Evolutionary conservation across 2,329 filamentous ascomycete genomes (phyloP), one percentile per base, ranked within the genome.

Genomic region (Pseudodiploospora longispora): DNA sequence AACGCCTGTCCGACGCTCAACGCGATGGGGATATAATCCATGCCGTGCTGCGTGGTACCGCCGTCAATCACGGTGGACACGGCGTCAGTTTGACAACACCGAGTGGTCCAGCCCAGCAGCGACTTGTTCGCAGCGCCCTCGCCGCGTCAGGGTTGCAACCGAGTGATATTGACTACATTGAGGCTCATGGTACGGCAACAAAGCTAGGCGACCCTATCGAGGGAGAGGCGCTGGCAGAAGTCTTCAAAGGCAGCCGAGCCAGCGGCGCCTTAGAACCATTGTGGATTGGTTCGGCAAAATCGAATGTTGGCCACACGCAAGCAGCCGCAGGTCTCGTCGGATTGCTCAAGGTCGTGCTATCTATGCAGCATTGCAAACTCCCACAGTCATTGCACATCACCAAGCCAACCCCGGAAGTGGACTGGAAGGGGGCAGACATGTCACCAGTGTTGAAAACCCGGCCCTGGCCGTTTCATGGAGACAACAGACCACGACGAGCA

Each of bases 161-260:
- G 30, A 28, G 36, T 9, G 42, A 49, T 35, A 35, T 51, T 39
- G 81, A 81, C 61, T 91, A 90, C 56, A 83, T 94, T 4, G 87
- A 94, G 65, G 88, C 91, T 78, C 87, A 94, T 62, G 87, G 87
- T 7, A 94, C 88, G 4, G 87, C 87, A 34, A 94, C 87, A 0
- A 85, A 91, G 62, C 86, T 85, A 34, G 87, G 87, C 48, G 87
- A 94, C 58, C 82, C 80, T 6, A 85, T 81, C 4, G 87, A 94
- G 61, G 89, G 90, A 81, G 71, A 78, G 1, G 87, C 84, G 1
- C 84, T 94, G 42, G 80, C 81, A 6, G 63, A 71, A 46, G 65
- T 72, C 10, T 76, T 72, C 50, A 71, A 40, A 12, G n/a, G 19
- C 27, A 6, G 38, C 27, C 41, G 44, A 6, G 19, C 36, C 8